Conservation (phyloP, 768 basidiomycete species). For the Scleroderma citrinum region DNA sequence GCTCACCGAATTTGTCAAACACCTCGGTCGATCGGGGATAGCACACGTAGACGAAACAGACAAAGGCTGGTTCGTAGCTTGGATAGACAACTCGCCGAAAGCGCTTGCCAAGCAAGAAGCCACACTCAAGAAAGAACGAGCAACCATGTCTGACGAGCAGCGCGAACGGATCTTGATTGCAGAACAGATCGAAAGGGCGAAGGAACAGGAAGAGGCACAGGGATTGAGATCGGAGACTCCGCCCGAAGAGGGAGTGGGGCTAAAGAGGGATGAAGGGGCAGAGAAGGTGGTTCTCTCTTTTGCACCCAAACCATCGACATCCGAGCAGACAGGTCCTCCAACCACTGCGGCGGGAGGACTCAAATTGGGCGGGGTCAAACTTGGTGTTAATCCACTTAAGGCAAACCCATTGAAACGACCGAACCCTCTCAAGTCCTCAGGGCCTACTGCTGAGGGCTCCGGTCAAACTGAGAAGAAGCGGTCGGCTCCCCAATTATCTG, state of each 20-base stretch:
- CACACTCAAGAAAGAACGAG: slow-evolving; percentile 85
- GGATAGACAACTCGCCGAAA: slow-evolving; percentile 96
- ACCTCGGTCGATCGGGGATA: slow-evolving; percentile 79
- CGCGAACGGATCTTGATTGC: slow-evolving; percentile 84
- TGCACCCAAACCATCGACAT: slow-evolving; percentile 45
- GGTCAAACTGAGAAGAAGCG: slow-evolving; percentile 56
- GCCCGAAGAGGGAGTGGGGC: slow-evolving; percentile 44
- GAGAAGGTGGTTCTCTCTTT: slow-evolving; percentile 77
- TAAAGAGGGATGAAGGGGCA: slow-evolving; percentile 65
- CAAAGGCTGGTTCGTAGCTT: slow-evolving; percentile 95
- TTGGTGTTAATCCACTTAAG: slow-evolving; percentile 53
- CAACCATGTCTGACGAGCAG: slow-evolving; percentile 90
- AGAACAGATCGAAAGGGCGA: slow-evolving; percentile 91
- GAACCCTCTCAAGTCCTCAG: slow-evolving; percentile 63
- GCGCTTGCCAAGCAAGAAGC: slow-evolving; percentile 88
- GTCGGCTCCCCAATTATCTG: slow-evolving; percentile 59
- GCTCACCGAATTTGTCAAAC: slow-evolving; percentile 90
- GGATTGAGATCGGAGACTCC: slow-evolving; percentile 29
- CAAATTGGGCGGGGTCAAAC: slow-evolving; percentile 51
- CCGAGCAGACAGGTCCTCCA: slow-evolving; percentile 21
- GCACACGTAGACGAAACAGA: slow-evolving; percentile 96
- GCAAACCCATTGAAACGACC: slow-evolving; percentile 66
- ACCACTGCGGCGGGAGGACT: slow-evolving; percentile 35
- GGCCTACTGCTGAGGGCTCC: slow-evolving; percentile 18
- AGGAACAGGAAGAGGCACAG: slow-evolving; percentile 37